phyloP scores from a whole-genome alignment of 768 basidiomycete genomes.

The Lactarius sanguifluus region DNA sequence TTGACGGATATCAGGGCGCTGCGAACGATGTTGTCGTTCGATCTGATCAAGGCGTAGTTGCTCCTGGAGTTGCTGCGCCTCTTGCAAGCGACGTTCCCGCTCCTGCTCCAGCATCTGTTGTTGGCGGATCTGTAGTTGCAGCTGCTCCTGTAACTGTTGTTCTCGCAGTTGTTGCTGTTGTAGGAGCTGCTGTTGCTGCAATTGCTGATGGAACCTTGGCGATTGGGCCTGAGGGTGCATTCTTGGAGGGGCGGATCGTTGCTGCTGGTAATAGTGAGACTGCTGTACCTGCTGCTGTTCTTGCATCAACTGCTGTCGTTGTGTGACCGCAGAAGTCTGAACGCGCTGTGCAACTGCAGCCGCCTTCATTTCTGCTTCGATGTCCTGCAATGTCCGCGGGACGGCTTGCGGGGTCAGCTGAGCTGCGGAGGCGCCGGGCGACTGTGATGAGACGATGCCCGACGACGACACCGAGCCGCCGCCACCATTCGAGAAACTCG shows the following conservation, averaged over 20 bases:
- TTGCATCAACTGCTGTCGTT: conserved; percentile 41
- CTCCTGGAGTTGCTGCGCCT: conserved; percentile 35
- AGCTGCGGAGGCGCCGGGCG: conserved; percentile 23
- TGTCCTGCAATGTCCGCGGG: conserved; percentile 66
- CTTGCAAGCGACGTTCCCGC: conserved; percentile 60
- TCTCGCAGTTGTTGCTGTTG: conserved; percentile 69
- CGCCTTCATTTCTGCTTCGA: conserved; percentile 81
- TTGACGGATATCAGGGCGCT: conserved; percentile 30
- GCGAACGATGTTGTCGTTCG: conserved; percentile 28
- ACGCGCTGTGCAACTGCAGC: conserved; percentile 41
- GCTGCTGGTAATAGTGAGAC: conserved; percentile 41
- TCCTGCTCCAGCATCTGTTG: conserved; percentile 55
- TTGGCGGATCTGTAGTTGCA: conserved; percentile 29
- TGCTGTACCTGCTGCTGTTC: conserved; percentile 38
- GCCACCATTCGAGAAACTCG: conserved; percentile 20
- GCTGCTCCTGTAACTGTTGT: conserved; percentile 37
- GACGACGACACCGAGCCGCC: conserved; percentile 23
- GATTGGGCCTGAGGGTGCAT: conserved; percentile 75
- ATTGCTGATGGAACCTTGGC: conserved; percentile 77
- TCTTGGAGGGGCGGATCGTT: conserved; percentile 67
- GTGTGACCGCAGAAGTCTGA: conserved; percentile 31
- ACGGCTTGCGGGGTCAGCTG: conserved; percentile 36
- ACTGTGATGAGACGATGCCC: conserved; percentile 22
- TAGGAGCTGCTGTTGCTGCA: conserved; percentile 63
- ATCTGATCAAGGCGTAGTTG: conserved; percentile 27